Percentiles rank a stretch among this genome's conserved stretches.
These are phyloP conservation scores for Dryadomyces quercus-mongolicae DNA, from an alignment of 2,329 filamentous ascomycete genomes.

Conservation along the genomic window DNA sequence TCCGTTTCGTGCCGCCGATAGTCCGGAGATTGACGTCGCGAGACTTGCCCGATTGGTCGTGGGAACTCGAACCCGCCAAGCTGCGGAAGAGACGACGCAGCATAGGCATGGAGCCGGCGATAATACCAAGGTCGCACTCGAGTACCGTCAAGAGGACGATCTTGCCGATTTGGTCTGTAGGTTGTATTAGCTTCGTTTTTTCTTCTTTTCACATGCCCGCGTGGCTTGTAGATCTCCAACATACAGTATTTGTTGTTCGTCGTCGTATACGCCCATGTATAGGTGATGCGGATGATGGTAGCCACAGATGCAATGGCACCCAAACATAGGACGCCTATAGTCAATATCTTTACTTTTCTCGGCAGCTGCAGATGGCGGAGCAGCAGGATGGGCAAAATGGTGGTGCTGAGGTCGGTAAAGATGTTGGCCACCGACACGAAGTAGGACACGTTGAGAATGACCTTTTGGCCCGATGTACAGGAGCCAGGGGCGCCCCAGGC, in stretches of 20 bases:
- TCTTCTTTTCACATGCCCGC: neutral
- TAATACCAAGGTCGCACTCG: constrained; percentile 25
- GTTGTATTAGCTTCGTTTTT: neutral
- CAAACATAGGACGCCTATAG: neutral
- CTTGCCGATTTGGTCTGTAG: constrained; percentile 18
- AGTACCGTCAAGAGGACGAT: constrained; percentile 33
- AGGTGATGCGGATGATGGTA: constrained; percentile 1
- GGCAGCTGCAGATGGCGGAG: constrained; percentile 17
- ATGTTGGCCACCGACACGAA: constrained; percentile 19
- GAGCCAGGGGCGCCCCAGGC: constrained; percentile 5
- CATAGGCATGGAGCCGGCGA: constrained; percentile 19
- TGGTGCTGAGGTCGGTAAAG: constrained; percentile 16
- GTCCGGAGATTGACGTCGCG: neutral
- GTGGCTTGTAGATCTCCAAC: neutral
- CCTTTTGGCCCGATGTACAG: constrained; percentile 9
- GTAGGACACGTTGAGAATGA: constrained; percentile 16
- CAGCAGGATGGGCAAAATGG: constrained; percentile 15
- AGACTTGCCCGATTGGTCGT: neutral
- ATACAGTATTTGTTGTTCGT: neutral
- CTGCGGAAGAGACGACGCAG: constrained; percentile 2
- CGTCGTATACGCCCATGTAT: neutral
- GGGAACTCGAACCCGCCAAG: neutral
- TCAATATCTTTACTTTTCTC: neutral
- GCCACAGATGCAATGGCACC: neutral
- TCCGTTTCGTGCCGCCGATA: neutral